Base-by-base conservation (phyloP, 2,329 filamentous ascomycete genomes). In the Stachybotrys chlorohalonatus region DNA sequence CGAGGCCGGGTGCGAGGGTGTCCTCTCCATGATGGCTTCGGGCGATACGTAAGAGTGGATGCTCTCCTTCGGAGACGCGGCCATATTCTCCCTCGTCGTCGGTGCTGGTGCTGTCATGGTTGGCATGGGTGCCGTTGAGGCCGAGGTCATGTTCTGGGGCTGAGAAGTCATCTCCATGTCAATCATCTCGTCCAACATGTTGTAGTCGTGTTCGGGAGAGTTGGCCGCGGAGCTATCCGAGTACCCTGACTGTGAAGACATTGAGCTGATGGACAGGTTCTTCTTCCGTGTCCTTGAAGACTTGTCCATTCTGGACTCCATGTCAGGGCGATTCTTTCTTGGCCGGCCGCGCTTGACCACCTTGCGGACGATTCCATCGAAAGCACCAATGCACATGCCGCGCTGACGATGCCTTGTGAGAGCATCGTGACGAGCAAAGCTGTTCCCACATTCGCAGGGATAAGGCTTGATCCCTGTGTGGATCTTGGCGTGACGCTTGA, bases 401-500 rank as follows among this genome's bases (percentile, higher is more conserved):
- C 94, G 86, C 70, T 97, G 94, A 53, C 92, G 85, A 69, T 99
- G 94, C 54, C 94, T 84, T 24, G 94, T 97, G 53, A 99, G 80
- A 15, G 94, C 94, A 69, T 99, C 94, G 66, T 97, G 93, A 55
- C 94, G 85, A 39, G 93, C 93, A 68, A 99, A 99, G 61, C 87
- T 90, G 71, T 95, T 95, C 55, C 93, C 91, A 68, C 94, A 99
- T 59, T 90, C 85, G 73, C 94, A 99, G 49, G 90, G 88, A 68
- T 96, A 96, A 5, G 93, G 91, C 75, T 96, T 96, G 73, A 95
- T 87, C 52, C 92, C 92, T 1, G 90, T 95, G 73, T 99, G 94
- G 55, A 97, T 99, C 75, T 97, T 96, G 62, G 92, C 88, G 68
- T 99, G 94, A 57, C 94, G 85, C 77, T 97, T 99, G 57, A 97